A percentile compares a stretch with the other conserved stretches of the same genome.
Conservation (phyloP, 2,329 filamentous ascomycete genomes). For the Diaporthe australafricana region DNA sequence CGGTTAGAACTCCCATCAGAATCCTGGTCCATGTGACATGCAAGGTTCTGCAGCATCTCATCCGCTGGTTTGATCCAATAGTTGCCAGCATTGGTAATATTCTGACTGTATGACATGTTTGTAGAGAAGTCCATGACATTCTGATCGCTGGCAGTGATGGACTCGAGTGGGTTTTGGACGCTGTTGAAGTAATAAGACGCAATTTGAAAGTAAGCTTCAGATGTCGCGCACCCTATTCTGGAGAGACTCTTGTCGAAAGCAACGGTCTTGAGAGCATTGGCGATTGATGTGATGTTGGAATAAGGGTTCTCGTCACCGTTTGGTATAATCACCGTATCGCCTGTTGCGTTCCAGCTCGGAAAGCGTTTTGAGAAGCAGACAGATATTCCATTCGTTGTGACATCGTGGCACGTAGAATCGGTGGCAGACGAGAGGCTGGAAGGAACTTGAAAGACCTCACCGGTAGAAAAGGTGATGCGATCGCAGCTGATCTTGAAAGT, state of each 20-base stretch:
- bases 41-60: constrained; percentile 3
- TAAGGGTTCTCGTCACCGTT: not conserved
- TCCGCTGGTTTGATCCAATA: constrained; percentile 14
- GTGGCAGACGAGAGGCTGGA: not conserved
- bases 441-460: not conserved
- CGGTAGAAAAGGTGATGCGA: not conserved
- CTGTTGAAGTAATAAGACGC: constrained; percentile 20
- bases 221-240: not conserved
- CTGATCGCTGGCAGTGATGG: not conserved
- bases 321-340: not conserved
- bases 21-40: not conserved
- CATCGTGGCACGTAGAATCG: not conserved
- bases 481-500: constrained; percentile 8
- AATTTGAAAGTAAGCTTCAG: not conserved
- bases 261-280: not conserved
- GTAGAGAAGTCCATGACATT: not conserved
- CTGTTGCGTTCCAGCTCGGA: not conserved
- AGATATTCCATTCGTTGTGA: not conserved
- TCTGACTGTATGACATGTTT: not conserved
- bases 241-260: not conserved
- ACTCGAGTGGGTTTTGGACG: not conserved
- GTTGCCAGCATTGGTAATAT: not conserved
- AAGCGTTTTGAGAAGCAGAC: not conserved
- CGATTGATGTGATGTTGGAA: constrained; percentile 1
- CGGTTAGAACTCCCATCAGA: not conserved